Conservation (phyloP, 108 stramenopile species). For the Cyclotella atomus region DNA sequence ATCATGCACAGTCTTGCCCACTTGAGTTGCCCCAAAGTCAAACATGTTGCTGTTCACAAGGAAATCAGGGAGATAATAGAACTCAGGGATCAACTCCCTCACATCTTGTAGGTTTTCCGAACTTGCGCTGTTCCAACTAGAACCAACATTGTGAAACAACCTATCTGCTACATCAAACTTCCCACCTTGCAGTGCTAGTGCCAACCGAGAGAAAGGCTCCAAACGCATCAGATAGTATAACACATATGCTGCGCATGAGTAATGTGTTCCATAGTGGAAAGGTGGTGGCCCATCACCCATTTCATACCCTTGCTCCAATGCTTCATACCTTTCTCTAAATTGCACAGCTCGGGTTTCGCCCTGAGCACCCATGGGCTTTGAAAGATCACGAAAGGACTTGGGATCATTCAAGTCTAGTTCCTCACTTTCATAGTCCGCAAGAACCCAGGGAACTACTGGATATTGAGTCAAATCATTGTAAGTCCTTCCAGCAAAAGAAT, state of each 20-base stretch:
- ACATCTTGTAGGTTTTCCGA: slow-evolving; percentile 94
- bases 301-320: slow-evolving; percentile 76
- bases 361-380: slow-evolving; percentile 96
- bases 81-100: slow-evolving; percentile 98
- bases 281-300: slow-evolving; percentile 89
- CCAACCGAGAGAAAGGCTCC: slow-evolving; percentile 93
- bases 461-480: slow-evolving; percentile 98
- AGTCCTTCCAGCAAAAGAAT: slow-evolving; percentile 95
- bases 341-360: slow-evolving; percentile 82
- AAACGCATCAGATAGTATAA: slow-evolving; percentile 96
- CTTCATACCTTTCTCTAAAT: slow-evolving; percentile 92
- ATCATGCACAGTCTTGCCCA: slow-evolving; percentile 84
- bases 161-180: slow-evolving; percentile 98
- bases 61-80: slow-evolving; percentile 96
- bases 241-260: slow-evolving; percentile 95
- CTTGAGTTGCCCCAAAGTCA: slow-evolving; percentile 88
- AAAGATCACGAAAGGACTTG: slow-evolving; percentile 89
- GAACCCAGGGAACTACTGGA: slow-evolving; percentile 99
- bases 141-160: slow-evolving; percentile 91
- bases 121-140: slow-evolving; percentile 87
- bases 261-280: slow-evolving; percentile 98
- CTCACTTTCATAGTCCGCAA: slow-evolving; percentile 94
- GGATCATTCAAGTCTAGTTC: slow-evolving; percentile 94
- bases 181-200: slow-evolving; percentile 93
- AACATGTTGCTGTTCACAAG: slow-evolving; percentile 88